These are phyloP conservation scores for Boletus patriciae DNA, from an alignment of 768 basidiomycete genomes.

Conservation along the genomic window DNA sequence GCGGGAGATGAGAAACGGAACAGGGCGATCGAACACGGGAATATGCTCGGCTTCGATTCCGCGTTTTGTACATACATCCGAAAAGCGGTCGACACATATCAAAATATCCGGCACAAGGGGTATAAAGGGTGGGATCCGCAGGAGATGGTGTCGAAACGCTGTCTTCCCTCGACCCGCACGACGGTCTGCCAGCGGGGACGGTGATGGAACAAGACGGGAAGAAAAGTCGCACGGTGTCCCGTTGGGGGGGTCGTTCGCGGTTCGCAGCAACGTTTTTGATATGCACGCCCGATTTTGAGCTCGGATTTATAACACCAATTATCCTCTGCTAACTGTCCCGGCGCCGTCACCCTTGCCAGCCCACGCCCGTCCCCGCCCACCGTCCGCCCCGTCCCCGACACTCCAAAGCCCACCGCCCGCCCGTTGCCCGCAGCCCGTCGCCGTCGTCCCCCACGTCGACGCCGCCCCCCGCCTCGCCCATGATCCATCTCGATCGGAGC, in stretches of 20 bases:
- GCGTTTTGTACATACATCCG: slow-evolving; percentile 14
- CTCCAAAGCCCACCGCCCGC: not conserved
- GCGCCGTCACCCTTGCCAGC: not conserved
- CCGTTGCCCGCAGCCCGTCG: not conserved
- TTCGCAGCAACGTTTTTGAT: slow-evolving; percentile 32
- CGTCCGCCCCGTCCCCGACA: slow-evolving; percentile 8
- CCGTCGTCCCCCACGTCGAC: not conserved
- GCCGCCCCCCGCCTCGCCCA: slow-evolving; percentile 20
- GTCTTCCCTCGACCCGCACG: slow-evolving; percentile 1
- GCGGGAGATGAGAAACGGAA: slow-evolving; percentile 8
- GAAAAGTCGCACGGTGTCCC: slow-evolving; percentile 28
- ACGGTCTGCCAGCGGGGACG: not conserved
- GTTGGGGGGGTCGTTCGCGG: slow-evolving; percentile 13
- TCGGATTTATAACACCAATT: slow-evolving; percentile 32
- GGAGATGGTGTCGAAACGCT: not conserved
- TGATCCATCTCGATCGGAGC: slow-evolving; percentile 58
- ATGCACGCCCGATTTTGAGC: slow-evolving; percentile 35
- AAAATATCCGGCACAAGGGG: slow-evolving; percentile 13
- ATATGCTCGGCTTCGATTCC: slow-evolving; percentile 21
- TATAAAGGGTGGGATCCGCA: slow-evolving; percentile 17
- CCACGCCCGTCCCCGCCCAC: not conserved
- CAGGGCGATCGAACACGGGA: slow-evolving; percentile 16
- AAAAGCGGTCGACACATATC: slow-evolving; percentile 19
- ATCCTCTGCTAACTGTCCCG: slow-evolving; percentile 14
- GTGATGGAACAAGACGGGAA: slow-evolving; percentile 16